A percentile compares a stretch with the other conserved stretches of the same genome.
Evolutionary conservation across 2,329 filamentous ascomycete species (phyloP).

Genomic region (Hirsutella thompsonii): DNA sequence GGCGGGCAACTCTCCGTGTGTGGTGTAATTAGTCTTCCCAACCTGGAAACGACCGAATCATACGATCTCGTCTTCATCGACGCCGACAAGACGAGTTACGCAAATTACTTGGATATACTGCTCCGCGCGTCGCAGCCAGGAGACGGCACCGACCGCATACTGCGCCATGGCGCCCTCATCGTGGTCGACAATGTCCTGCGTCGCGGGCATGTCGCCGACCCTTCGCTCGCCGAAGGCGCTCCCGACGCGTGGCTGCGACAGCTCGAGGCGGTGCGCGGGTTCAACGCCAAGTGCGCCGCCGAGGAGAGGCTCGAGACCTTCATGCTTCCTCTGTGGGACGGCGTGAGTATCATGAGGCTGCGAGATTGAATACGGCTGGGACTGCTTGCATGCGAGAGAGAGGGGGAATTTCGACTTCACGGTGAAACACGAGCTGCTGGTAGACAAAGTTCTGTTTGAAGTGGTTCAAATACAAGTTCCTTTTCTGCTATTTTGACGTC

Average conservation of each 20-base stretch:
- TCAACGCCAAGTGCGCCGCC: conserved; percentile 17
- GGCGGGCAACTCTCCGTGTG: not conserved
- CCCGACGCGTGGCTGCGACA: conserved; percentile 7
- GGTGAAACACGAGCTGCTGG: too few relatives aligned
- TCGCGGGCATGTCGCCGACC: conserved; percentile 30
- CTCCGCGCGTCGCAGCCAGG: conserved; percentile 28
- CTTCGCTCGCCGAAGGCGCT: conserved; percentile 2
- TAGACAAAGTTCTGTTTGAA: too few relatives aligned
- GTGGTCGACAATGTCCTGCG: conserved; percentile 42
- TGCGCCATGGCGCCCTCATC: conserved; percentile 35
- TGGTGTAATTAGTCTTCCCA: conserved; percentile 14
- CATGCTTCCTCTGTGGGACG: conserved; percentile 30
- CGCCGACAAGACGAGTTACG: conserved; percentile 38
- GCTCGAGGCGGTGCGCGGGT: conserved; percentile 18
- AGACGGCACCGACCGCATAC: conserved; percentile 22
- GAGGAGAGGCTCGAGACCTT: conserved; percentile 25
- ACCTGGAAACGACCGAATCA: conserved; percentile 17
- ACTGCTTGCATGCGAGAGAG: too few relatives aligned
- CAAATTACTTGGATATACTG: conserved; percentile 31
- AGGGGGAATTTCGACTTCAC: too few relatives aligned
- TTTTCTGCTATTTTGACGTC: too few relatives aligned
- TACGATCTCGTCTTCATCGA: conserved; percentile 44
- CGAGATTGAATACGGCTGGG: conserved; percentile 16
- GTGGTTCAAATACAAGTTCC: too few relatives aligned
- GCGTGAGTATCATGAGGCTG: conserved; percentile 24